Evolutionary conservation across 2,329 filamentous ascomycete species (phyloP).

Genomic region (Metarhizium humberi): DNA sequence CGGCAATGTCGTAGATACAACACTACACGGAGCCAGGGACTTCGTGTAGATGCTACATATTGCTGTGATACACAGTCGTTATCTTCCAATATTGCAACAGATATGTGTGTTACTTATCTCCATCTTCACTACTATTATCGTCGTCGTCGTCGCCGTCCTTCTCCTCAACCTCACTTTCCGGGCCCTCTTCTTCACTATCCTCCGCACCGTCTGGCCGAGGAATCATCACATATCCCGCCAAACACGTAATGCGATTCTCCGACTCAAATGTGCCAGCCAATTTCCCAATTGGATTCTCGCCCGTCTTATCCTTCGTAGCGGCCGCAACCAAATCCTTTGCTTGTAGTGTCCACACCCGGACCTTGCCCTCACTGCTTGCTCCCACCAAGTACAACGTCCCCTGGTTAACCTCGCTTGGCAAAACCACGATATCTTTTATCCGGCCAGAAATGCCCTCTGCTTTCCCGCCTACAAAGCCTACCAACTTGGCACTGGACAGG

Average conservation of each 20-base stretch:
- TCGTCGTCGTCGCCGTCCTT: constrained; percentile 15
- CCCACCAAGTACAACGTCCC: constrained; percentile 51
- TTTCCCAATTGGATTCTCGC: constrained; percentile 41
- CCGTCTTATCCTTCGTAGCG: constrained; percentile 14
- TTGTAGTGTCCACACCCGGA: constrained; percentile 66
- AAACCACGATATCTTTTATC: constrained; percentile 79
- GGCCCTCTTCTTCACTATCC: constrained; percentile 45
- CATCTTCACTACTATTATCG: constrained; percentile 5
- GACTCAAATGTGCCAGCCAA: constrained; percentile 75
- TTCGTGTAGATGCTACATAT: no score
- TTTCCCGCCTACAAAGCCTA: constrained; percentile 73
- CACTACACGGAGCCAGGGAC: no score
- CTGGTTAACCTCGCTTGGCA: constrained; percentile 34
- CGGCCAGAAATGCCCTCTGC: constrained; percentile 57
- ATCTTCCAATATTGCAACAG: neutral
- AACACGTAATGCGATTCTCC: constrained; percentile 79
- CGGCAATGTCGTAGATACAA: no score
- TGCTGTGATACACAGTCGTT: no score
- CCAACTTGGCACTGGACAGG: constrained; percentile 51
- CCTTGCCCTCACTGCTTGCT: constrained; percentile 74
- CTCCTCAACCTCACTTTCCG: constrained; percentile 30
- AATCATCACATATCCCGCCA: constrained; percentile 80
- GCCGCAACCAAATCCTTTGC: constrained; percentile 28
- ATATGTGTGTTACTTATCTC: neutral
- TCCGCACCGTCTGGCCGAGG: constrained; percentile 52